These are phyloP conservation scores for Linderniella brevidens DNA, from an alignment of 257 asterid genomes.

Conservation along the genomic window DNA sequence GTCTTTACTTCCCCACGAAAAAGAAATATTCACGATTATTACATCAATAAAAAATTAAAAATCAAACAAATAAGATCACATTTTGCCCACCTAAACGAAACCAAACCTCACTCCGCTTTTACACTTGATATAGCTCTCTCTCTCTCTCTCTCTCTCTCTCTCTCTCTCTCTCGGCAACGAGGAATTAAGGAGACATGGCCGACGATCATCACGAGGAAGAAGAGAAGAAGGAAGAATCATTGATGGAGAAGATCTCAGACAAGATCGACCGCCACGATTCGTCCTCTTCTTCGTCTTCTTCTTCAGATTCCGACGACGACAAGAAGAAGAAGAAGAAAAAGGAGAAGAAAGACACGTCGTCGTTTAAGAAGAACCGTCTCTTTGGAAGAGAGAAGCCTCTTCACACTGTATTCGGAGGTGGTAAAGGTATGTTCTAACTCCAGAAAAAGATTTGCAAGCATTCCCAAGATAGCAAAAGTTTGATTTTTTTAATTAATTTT, in stretches of 20 bases:
- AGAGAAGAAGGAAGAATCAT: slow-evolving; percentile 19
- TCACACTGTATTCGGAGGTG: slow-evolving; percentile 43
- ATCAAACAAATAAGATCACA: too few relatives aligned
- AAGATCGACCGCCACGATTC: slow-evolving; percentile 14
- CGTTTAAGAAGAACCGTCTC: slow-evolving; percentile 23
- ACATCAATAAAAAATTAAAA: too few relatives aligned
- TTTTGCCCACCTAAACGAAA: too few relatives aligned
- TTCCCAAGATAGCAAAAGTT: too few relatives aligned
- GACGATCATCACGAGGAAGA: slow-evolving; percentile 15
- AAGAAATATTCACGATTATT: too few relatives aligned
- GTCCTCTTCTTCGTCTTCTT: slow-evolving; percentile 22
- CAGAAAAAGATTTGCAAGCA: too few relatives aligned
- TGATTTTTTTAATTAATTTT: too few relatives aligned
- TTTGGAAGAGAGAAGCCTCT: slow-evolving; percentile 40
- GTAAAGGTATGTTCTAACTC: slow-evolving; percentile 20
- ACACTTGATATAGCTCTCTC: too few relatives aligned
- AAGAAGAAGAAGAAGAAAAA: slow-evolving; percentile 13
- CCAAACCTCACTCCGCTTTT: too few relatives aligned
- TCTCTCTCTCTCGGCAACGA: too few relatives aligned
- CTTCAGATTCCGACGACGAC: slow-evolving; percentile 26
- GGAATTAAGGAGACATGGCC: slow-evolving; percentile 13
- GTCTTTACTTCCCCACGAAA: too few relatives aligned
- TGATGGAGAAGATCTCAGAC: slow-evolving; percentile 21
- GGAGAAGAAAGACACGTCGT: slow-evolving; percentile 8
- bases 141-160: too few relatives aligned